These are phyloP conservation scores for Odontarrhena argentea DNA, from an alignment of 345 rosid genomes.

Conservation along the genomic window DNA sequence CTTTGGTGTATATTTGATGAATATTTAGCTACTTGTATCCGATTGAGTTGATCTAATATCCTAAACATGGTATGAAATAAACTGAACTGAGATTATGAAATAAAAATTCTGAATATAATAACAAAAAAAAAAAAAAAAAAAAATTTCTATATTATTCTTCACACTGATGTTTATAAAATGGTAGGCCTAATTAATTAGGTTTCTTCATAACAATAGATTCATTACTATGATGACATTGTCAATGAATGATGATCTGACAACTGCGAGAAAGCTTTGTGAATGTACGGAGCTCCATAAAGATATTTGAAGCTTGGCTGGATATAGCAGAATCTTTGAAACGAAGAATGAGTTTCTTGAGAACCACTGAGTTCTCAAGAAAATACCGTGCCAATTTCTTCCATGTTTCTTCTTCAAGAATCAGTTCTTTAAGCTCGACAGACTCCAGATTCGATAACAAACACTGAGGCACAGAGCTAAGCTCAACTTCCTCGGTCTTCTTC, in stretches of 20 bases:
- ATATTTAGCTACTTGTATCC: too few relatives aligned
- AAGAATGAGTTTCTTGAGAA: conserved; percentile 12
- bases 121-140: too few relatives aligned
- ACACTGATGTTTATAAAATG: too few relatives aligned
- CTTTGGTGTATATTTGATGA: too few relatives aligned
- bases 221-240: not conserved
- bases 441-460: conserved; percentile 8
- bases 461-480: conserved; percentile 9
- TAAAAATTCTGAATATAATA: too few relatives aligned
- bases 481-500: not conserved
- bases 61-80: too few relatives aligned
- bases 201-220: too few relatives aligned
- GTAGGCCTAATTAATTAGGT: too few relatives aligned
- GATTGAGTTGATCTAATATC: too few relatives aligned
- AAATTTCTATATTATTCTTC: too few relatives aligned
- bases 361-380: not conserved
- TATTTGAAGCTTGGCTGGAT: not conserved
- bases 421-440: conserved; percentile 16
- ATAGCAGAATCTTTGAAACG: not conserved
- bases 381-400: not conserved
- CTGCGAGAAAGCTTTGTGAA: conserved; percentile 13
- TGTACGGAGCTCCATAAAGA: not conserved
- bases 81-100: too few relatives aligned
- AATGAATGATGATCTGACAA: conserved; percentile 1
- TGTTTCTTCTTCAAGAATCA: not conserved